These are phyloP conservation scores for Ceriops zippeliana DNA, from an alignment of 345 rosid species.

Conservation along the genomic window DNA sequence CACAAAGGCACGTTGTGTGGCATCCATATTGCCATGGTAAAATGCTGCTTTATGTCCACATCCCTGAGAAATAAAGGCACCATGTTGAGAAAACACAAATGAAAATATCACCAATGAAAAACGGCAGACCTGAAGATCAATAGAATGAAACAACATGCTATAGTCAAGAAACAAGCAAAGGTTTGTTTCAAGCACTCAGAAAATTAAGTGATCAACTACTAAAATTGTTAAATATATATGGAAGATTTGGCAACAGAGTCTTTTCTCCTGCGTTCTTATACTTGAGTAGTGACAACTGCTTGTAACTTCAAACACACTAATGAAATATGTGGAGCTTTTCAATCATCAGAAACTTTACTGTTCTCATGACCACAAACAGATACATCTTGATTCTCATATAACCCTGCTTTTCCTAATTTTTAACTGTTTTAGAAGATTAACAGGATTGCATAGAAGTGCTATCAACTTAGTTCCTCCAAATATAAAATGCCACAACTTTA, in stretches of 20 bases:
- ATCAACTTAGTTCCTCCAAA: neutral
- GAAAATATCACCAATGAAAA: neutral
- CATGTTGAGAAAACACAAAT: conserved; percentile 12
- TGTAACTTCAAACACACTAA: too few species aligned
- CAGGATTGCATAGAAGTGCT: neutral
- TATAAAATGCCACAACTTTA: neutral
- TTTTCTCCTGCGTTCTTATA: neutral
- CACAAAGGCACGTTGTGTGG: conserved; percentile 61
- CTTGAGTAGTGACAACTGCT: too few species aligned
- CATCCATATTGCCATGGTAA: conserved; percentile 95
- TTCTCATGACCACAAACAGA: neutral
- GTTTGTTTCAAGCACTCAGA: neutral
- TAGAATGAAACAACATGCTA: neutral
- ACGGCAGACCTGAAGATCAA: neutral
- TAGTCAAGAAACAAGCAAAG: neutral
- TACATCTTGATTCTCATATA: neutral
- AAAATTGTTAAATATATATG: neutral
- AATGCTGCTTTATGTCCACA: conserved; percentile 94
- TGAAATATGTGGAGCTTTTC: too few species aligned
- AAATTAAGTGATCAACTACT: neutral
- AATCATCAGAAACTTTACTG: too few species aligned
- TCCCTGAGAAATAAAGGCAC: conserved; percentile 44
- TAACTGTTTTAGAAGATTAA: neutral
- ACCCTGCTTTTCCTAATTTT: neutral
- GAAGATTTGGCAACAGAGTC: neutral